phyloP scores from a whole-genome alignment of 2,329 filamentous ascomycete species.

The Sordariomycetes sp. region DNA sequence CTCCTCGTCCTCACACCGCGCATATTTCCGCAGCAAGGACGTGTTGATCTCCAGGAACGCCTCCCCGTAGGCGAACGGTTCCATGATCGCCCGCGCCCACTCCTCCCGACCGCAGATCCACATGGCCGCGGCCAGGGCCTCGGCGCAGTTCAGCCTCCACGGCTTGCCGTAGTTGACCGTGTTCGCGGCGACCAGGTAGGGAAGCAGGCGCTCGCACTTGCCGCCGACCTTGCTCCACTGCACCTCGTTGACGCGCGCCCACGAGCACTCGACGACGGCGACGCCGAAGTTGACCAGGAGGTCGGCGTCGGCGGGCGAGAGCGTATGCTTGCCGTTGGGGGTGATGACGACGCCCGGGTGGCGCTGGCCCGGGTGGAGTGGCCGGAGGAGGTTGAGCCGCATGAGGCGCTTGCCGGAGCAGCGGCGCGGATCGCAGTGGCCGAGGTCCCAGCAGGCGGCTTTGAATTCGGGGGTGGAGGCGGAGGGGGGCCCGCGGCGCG shows the following conservation, averaged over 20 bases:
- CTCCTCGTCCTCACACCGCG: constrained; percentile 70
- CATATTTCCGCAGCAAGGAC: constrained; percentile 72
- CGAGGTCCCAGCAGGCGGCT: constrained; percentile 95
- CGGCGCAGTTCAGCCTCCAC: constrained; percentile 90
- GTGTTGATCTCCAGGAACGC: constrained; percentile 88
- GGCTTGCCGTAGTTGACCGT: constrained; percentile 95
- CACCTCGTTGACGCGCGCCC: constrained; percentile 86
- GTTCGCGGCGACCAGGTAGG: constrained; percentile 94
- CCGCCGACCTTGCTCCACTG: constrained; percentile 88
- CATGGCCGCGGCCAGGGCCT: constrained; percentile 87
- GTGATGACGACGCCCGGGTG: constrained; percentile 89
- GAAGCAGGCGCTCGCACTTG: constrained; percentile 80
- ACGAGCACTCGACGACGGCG: constrained; percentile 93
- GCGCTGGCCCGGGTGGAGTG: constrained; percentile 83
- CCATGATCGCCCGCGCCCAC: constrained; percentile 78
- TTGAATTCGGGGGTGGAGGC: constrained; percentile 54
- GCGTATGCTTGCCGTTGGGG: constrained; percentile 77
- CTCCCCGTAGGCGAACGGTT: constrained; percentile 78
- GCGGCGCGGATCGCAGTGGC: constrained; percentile 93
- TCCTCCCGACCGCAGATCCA: constrained; percentile 85
- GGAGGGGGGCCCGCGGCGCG: constrained; percentile 44
- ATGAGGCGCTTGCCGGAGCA: constrained; percentile 95
- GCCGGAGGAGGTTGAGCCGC: constrained; percentile 84
- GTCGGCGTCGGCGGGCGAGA: constrained; percentile 74
- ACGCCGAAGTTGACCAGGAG: constrained; percentile 82